Evolutionary conservation across 768 basidiomycete genomes (phyloP).

Genomic region (Trametes coccinea): DNA sequence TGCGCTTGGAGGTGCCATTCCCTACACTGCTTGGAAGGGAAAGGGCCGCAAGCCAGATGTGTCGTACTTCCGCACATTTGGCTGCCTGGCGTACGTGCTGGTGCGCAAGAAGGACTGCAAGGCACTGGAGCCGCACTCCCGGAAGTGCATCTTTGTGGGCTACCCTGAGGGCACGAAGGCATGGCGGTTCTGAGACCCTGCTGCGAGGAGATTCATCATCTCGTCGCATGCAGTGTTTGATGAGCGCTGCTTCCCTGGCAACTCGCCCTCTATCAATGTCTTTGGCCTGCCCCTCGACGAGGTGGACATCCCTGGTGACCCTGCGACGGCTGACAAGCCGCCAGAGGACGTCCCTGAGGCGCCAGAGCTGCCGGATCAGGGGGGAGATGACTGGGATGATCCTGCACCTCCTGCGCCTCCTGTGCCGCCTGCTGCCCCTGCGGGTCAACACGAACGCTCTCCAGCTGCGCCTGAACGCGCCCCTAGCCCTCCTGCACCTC

Average conservation of each 20-base stretch:
- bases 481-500: slow-evolving; percentile 3
- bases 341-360: not conserved
- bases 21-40: slow-evolving; percentile 2
- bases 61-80: slow-evolving; percentile 37
- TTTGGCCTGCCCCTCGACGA: slow-evolving; percentile 7
- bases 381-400: slow-evolving; percentile 14
- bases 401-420: slow-evolving; percentile 16
- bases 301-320: slow-evolving; percentile 1
- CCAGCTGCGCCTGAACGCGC: not conserved
- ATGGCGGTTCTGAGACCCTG: slow-evolving; percentile 13
- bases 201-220: slow-evolving; percentile 14
- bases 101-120: slow-evolving; percentile 38
- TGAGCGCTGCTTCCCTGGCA: not conserved
- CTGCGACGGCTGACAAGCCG: not conserved
- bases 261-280: not conserved
- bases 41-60: slow-evolving; percentile 17
- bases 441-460: not conserved
- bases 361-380: slow-evolving; percentile 16
- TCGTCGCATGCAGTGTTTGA: slow-evolving; percentile 17
- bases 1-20: not conserved
- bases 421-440: not conserved
- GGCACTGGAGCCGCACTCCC: slow-evolving; percentile 22
- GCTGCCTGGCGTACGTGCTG: slow-evolving; percentile 41
- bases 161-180: slow-evolving; percentile 4
- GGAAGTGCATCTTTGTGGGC: slow-evolving; percentile 37